Evolutionary conservation across 2,329 filamentous ascomycete genomes (phyloP), one percentile per base, ranked within the genome.

Genomic region (Venturia carpophila): DNA sequence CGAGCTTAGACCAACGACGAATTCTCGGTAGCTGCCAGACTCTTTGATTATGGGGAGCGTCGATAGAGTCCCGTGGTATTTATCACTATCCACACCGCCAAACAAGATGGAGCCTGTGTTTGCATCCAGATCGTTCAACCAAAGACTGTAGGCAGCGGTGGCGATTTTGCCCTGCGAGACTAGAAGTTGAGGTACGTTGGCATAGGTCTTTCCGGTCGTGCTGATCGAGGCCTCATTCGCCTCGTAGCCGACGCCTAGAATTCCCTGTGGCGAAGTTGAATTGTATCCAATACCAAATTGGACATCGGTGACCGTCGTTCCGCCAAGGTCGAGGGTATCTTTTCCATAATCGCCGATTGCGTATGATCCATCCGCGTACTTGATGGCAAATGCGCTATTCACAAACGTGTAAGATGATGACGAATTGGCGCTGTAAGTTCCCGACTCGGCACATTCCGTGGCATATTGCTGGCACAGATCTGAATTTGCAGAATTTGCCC

Each of bases 181-280:
- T 73, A 94, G 80, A 69, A 84, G 79, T 72, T 86, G 82, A 21
- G 91, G 79, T 41, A 93, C 78, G 71, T 89, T 85, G 17, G 80
- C 73, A 68, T 86, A 86, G 2, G 78, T 73, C 1, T 75, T 66
- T 30, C 74, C 75, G 6, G 81, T 79, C 10, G 79, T 82, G 68
- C 84, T 80, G 58, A 89, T 84, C 69, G 88, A 85, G 15, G 89
- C 90, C 76, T 97, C 92, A 73, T 95, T 94, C 68, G 81, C 74
- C 0, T 82, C 73, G 73, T 96, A 97, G 7, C 92, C 92, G 67
- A 97, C 88, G 21, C 92, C 92, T 24, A 97, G 75, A 52, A 97
- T 91, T 47, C 90, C 90, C 74, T 95, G 74, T 39, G 73, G 65
- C 5, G 83, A 85, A 52, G 70, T 78, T 3, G 84, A 86, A 0